These are phyloP conservation scores for Nemania sp. DNA, from an alignment of 2,329 filamentous ascomycete genomes.

Conservation along the genomic window DNA sequence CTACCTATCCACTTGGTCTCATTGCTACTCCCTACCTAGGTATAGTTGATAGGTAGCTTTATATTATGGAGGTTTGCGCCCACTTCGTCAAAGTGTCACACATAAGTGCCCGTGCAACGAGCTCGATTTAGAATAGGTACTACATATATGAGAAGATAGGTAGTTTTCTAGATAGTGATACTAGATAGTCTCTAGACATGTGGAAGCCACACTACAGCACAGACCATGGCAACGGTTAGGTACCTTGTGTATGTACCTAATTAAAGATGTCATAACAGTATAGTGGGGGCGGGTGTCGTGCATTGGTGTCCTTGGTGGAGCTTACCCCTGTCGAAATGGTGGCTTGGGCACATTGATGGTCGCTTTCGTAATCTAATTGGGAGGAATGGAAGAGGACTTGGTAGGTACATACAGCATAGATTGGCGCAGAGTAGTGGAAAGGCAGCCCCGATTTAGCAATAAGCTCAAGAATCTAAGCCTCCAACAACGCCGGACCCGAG, in stretches of 20 bases:
- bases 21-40: too few relatives aligned
- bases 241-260: not conserved
- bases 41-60: too few relatives aligned
- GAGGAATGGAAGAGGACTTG: constrained; percentile 1
- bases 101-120: too few relatives aligned
- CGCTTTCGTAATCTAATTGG: constrained; percentile 11
- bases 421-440: not conserved
- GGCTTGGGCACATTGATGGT: not conserved
- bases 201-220: too few relatives aligned
- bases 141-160: too few relatives aligned
- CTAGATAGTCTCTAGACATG: too few relatives aligned
- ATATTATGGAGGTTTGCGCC: too few relatives aligned
- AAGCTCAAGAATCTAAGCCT: not conserved
- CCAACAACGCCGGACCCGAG: not conserved
- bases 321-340: not conserved
- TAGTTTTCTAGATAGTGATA: too few relatives aligned
- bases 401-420: not conserved
- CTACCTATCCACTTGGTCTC: too few relatives aligned
- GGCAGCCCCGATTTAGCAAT: not conserved
- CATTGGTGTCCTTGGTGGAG: constrained; percentile 19
- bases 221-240: not conserved
- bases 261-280: not conserved
- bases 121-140: too few relatives aligned
- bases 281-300: constrained; percentile 24
- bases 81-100: too few relatives aligned